Conservation (phyloP, 148 eudicot genomes). For the Agrostemma githago region DNA sequence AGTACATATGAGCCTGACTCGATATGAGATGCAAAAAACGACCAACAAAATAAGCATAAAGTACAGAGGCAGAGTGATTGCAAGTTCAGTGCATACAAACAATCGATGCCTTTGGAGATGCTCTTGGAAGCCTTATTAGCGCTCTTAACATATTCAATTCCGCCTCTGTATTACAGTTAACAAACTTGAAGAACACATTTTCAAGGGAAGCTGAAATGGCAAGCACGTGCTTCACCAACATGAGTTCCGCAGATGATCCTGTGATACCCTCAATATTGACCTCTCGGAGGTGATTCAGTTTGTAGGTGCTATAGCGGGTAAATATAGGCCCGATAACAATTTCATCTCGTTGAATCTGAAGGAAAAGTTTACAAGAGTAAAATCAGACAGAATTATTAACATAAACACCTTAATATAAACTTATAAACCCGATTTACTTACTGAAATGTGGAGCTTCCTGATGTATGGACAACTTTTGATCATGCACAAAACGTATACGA, state of each 20-base stretch:
- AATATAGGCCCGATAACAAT: too few relatives aligned
- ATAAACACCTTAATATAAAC: too few relatives aligned
- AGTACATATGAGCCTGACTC: neutral
- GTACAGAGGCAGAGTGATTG: neutral
- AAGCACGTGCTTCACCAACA: slow-evolving; percentile 5
- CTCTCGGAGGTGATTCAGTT: neutral
- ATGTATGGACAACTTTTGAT: neutral
- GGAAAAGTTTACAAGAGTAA: neutral
- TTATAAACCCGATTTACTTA: neutral
- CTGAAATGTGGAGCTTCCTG: neutral
- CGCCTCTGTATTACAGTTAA: neutral
- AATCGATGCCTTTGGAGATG: neutral
- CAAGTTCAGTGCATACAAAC: neutral
- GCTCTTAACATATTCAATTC: neutral
- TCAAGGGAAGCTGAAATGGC: neutral
- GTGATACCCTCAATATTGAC: neutral
- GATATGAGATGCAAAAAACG: too few relatives aligned
- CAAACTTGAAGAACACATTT: neutral
- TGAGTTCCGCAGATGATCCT: slow-evolving; percentile 16
- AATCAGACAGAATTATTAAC: neutral
- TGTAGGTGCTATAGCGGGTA: neutral
- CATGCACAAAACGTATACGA: neutral
- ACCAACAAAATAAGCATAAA: too few relatives aligned
- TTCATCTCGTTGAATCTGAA: neutral
- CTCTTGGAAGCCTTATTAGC: neutral